Base-by-base conservation (phyloP, 441 rosid genomes). In the Euphorbia schlechtendalii region DNA sequence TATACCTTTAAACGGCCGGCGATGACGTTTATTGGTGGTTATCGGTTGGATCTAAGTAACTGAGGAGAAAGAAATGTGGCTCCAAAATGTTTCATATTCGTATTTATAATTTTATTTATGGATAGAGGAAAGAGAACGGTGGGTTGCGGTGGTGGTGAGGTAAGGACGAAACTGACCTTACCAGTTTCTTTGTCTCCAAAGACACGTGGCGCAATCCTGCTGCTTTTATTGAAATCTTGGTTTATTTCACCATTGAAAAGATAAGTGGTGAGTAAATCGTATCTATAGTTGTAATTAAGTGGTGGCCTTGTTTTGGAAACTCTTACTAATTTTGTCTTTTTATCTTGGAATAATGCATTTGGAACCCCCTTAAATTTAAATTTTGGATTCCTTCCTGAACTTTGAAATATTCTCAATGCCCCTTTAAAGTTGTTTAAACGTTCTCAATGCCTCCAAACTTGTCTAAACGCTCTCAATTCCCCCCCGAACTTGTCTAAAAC, bases 131-230 rank as follows among this genome's bases (percentile, higher is more conserved):
- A 65, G 43, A 41, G 64, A 21, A 36, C 24, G 27, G 38, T 27
- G 60, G 62, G 15, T 32, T 40, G 11, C 27, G 21, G 34, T 3
- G 58, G 53, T 45, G 63, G 74, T 71, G 64, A 61, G 38, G 45
- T 28, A 5, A 5, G 27, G 53, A 61, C 65, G 61, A 69, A 76
- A 66, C 78, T 49, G 59, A 65, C 71, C 66, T 8, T 40, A 9
- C 45, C 45, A 40, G 45, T 40, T 40, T 9, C 4, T 71, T 60
- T 30, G 65, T 28, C 56, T 24, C 49, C 64, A 75, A 64, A 74
- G 6, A 32, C 83, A 79, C 74, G 78, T 78, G 85, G 75, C 81
- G 45, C 1, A 1, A 46, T 36, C 20, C 1, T 8, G 48, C 20
- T 27, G 73, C 9, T 2, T 17, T 20, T 3, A 32, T 32, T 2